Evolutionary conservation across 345 rosid species (phyloP), one percentile per base, ranked within the genome.

Genomic region (Eucalyptus fibrosa): DNA sequence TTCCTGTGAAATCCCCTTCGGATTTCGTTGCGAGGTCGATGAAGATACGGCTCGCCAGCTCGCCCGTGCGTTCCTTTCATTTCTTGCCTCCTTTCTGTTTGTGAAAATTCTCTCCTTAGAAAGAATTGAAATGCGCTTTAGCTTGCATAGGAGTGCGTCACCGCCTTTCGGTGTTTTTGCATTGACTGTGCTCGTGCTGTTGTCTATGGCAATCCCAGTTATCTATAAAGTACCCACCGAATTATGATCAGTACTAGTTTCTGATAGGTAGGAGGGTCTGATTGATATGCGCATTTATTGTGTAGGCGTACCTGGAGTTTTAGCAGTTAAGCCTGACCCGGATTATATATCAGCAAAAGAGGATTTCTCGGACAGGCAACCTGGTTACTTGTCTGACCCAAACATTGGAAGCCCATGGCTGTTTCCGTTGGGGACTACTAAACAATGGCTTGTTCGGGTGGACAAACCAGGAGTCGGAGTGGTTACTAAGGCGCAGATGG

Each of bases 401-500:
- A 92, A 92, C 88, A 85, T 9, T 87, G 91, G 89, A 86, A 87
- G 86, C 89, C 91, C 87, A 14, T 89, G 88, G 87, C 92, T 96
- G 94, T 97, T 97, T 93, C 95, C 93, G 23, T 56, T 91, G 26
- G 96, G 95, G 62, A 93, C 90, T 89, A 93, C 95, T 21, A 96
- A 94, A 89, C 93, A 94, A 87, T 98, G 98, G 98, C 93, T 95
- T 88, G 98, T 98, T 34, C 93, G 92, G 86, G 87, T 97, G 87
- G 94, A 94, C 26, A 96, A 94, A 91, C 99, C 98, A 11, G 96
- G 96, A 26, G 93, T 95, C 86, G 96, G 94, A 49, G 95, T 96
- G 89, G 96, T 95, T 87, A 96, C 99, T 37, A 97, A 97, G 91
- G 98, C 98, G 7, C 98, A 98, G 88, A 97, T 98, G 99, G 98